Conservation (phyloP, 129 eudicot genomes). For the Heracleum sosnowskyi region DNA sequence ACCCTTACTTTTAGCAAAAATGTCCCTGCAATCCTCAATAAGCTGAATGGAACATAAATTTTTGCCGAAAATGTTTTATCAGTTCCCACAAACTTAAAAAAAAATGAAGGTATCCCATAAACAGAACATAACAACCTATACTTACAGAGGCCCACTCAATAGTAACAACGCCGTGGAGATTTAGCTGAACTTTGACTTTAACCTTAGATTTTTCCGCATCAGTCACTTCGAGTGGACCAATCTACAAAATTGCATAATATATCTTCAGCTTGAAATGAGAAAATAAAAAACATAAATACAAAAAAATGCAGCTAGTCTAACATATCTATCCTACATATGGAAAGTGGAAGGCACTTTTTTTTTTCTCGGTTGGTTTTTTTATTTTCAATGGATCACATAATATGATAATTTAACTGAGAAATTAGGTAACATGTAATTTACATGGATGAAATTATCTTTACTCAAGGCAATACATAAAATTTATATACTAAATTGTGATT, state of each 20-base stretch:
- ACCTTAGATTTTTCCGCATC: slow-evolving; percentile 39
- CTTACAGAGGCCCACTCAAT: slow-evolving; percentile 77
- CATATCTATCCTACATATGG: neutral
- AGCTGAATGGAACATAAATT: slow-evolving; percentile 35
- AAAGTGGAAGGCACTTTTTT: neutral
- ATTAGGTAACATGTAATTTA: neutral
- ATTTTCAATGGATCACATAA: neutral
- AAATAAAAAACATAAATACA: neutral
- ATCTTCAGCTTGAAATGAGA: neutral
- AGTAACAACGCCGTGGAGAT: slow-evolving; percentile 67
- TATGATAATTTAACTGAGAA: neutral
- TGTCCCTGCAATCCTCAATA: slow-evolving; percentile 32
- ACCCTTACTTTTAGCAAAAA: slow-evolving; percentile 20
- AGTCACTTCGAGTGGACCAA: slow-evolving; percentile 65
- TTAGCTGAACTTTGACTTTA: slow-evolving; percentile 64
- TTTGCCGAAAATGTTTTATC: neutral
- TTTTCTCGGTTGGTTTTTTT: neutral
- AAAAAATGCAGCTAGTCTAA: neutral
- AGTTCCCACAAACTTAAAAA: neutral
- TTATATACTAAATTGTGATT: neutral
- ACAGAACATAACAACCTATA: slow-evolving; percentile 7
- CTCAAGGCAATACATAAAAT: neutral
- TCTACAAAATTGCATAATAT: slow-evolving; percentile 28
- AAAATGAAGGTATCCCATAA: neutral
- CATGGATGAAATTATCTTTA: neutral